Evolutionary conservation across 805 yeast genomes (phyloP).

Genomic region (Candida multigemmis): DNA sequence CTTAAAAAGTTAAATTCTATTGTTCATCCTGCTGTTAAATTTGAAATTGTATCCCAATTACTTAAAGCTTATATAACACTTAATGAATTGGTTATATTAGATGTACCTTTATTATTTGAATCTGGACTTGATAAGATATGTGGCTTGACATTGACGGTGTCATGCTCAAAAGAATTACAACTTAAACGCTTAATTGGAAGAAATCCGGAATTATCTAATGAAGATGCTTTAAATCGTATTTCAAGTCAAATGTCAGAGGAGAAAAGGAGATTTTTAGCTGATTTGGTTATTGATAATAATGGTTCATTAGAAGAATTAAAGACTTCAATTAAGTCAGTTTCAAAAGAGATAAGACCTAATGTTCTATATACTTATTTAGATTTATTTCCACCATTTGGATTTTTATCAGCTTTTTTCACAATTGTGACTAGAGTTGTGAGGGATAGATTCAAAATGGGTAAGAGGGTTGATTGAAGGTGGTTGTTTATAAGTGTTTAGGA

Average conservation of each 20-base stretch:
- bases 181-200: slow-evolving; percentile 53
- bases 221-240: slow-evolving; percentile 68
- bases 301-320: slow-evolving; percentile 14
- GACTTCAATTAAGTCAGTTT: slow-evolving; percentile 10
- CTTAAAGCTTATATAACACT: slow-evolving; percentile 50
- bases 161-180: slow-evolving; percentile 53
- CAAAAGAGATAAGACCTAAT: slow-evolving; percentile 17
- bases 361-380: slow-evolving; percentile 10
- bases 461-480: background rate
- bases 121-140: slow-evolving; percentile 63
- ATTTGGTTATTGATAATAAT: slow-evolving; percentile 59
- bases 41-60: slow-evolving; percentile 53
- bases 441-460: slow-evolving; percentile 7
- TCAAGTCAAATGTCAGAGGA: slow-evolving; percentile 64
- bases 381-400: slow-evolving; percentile 18
- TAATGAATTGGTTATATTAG: slow-evolving; percentile 58
- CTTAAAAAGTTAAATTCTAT: slow-evolving; percentile 57
- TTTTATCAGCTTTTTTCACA: slow-evolving; percentile 14
- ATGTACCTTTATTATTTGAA: slow-evolving; percentile 88
- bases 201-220: slow-evolving; percentile 54
- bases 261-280: slow-evolving; percentile 51
- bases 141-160: slow-evolving; percentile 60
- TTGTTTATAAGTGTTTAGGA: no score
- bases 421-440: slow-evolving; percentile 8
- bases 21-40: slow-evolving; percentile 81